Evolutionary conservation across 2,329 filamentous ascomycete species (phyloP).

Genomic region (Talaromyces marneffei): DNA sequence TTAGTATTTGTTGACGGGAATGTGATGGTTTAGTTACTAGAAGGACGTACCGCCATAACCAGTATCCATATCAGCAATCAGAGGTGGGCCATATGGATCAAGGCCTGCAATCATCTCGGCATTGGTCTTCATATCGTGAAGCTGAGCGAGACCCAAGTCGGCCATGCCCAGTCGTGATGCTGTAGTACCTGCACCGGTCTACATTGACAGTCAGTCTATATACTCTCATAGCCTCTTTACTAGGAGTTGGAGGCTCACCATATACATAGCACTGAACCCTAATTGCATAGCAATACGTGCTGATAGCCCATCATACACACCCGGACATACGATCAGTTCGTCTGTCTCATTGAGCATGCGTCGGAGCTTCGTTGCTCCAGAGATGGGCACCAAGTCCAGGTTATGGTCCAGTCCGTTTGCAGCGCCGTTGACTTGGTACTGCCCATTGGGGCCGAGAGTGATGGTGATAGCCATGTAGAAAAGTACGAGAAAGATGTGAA

Average conservation of each 20-base stretch:
- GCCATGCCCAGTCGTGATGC: constrained; percentile 46
- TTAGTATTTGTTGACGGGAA: neutral
- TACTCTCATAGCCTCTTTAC: too few species aligned
- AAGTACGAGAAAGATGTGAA: neutral
- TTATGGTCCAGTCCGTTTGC: neutral
- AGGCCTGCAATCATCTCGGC: constrained; percentile 51
- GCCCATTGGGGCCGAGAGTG: constrained; percentile 6
- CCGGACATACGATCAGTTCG: constrained; percentile 41
- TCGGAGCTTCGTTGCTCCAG: constrained; percentile 11
- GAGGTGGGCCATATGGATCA: constrained; percentile 40
- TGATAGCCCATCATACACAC: constrained; percentile 49
- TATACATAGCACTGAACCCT: constrained; percentile 48
- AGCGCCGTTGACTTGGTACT: constrained; percentile 8
- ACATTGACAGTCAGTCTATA: neutral
- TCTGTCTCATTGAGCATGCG: constrained; percentile 10
- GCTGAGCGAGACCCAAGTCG: constrained; percentile 47
- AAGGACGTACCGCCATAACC: constrained; percentile 41
- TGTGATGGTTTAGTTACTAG: neutral
- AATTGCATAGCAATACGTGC: constrained; percentile 45
- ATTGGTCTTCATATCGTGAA: constrained; percentile 52
- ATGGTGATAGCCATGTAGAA: constrained; percentile 9
- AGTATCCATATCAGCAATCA: constrained; percentile 52
- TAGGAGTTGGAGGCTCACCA: constrained; percentile 34
- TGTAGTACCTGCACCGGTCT: constrained; percentile 49
- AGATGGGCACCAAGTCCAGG: constrained; percentile 2